Conservation (phyloP, 2,329 filamentous ascomycete species). For the Monascus ruber region DNA sequence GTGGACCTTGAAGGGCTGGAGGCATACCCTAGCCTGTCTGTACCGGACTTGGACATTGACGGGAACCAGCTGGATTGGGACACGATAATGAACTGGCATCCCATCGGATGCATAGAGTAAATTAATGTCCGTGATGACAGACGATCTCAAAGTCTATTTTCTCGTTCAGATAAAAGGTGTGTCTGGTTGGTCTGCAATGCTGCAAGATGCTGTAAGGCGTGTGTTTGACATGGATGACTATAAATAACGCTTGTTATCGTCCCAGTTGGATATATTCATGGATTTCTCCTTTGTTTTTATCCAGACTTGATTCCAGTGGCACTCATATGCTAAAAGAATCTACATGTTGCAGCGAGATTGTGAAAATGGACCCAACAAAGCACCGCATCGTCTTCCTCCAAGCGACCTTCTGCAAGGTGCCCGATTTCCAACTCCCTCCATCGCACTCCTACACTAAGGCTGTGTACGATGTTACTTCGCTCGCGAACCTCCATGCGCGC, state of each 20-base stretch:
- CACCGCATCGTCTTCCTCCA: slow-evolving; percentile 40
- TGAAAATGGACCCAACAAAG: slow-evolving; percentile 12
- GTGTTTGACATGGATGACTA: too few species aligned
- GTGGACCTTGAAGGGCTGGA: neutral
- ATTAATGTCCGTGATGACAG: too few species aligned
- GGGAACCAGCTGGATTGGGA: slow-evolving; percentile 4
- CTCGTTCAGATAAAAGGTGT: too few species aligned
- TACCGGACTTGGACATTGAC: slow-evolving; percentile 4
- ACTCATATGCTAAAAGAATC: too few species aligned
- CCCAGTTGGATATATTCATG: neutral
- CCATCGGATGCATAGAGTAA: too few species aligned
- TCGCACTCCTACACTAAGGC: slow-evolving; percentile 23
- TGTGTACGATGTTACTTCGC: slow-evolving; percentile 23
- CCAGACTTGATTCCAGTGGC: neutral
- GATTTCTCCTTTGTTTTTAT: neutral
- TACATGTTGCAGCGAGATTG: too few species aligned
- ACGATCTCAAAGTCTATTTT: too few species aligned
- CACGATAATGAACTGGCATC: slow-evolving; percentile 1
- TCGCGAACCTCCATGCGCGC: slow-evolving; percentile 27
- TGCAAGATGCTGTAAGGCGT: too few species aligned
- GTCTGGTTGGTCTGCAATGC: too few species aligned
- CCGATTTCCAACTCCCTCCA: slow-evolving; percentile 33
- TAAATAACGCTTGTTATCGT: neutral
- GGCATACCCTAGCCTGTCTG: neutral
- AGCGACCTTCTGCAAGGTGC: slow-evolving; percentile 30